Conservation (phyloP, 2,329 filamentous ascomycete genomes). For the Fusarium sp. region DNA sequence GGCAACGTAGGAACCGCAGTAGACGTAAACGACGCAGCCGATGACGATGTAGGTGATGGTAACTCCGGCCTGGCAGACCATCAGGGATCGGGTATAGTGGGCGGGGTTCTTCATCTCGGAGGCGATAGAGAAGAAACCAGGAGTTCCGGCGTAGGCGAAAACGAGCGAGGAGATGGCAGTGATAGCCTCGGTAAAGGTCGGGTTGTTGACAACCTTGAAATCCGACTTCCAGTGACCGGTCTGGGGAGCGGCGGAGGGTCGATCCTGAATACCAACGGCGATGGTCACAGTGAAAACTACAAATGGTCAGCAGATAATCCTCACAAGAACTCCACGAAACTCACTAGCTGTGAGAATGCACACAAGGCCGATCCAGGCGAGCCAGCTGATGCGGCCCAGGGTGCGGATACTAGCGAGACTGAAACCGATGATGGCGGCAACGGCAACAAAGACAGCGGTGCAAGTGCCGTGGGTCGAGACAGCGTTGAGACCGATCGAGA, state of each 20-base stretch:
- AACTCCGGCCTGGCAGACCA: conserved; percentile 49
- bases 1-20: conserved; percentile 63
- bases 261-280: conserved; percentile 41
- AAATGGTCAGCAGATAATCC: not conserved
- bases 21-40: conserved; percentile 62
- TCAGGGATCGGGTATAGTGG: conserved; percentile 46
- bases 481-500: conserved; percentile 59
- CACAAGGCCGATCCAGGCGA: conserved; percentile 50
- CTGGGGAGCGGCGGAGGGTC: conserved; percentile 35
- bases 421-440: conserved; percentile 51
- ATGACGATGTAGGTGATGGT: conserved; percentile 54
- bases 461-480: conserved; percentile 57
- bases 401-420: conserved; percentile 54
- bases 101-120: conserved; percentile 53
- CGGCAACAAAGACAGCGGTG: conserved; percentile 59
- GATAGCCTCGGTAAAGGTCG: conserved; percentile 52
- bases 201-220: conserved; percentile 50
- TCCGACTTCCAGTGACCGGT: conserved; percentile 50
- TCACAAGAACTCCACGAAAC: not conserved
- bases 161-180: conserved; percentile 53
- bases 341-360: conserved; percentile 41
- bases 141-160: conserved; percentile 57
- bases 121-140: conserved; percentile 53
- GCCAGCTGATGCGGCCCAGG: conserved; percentile 52
- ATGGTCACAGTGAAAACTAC: conserved; percentile 43